Conservation (phyloP, 192 early-diverging fungal genomes). For the Lunasporangiospora selenospora region DNA sequence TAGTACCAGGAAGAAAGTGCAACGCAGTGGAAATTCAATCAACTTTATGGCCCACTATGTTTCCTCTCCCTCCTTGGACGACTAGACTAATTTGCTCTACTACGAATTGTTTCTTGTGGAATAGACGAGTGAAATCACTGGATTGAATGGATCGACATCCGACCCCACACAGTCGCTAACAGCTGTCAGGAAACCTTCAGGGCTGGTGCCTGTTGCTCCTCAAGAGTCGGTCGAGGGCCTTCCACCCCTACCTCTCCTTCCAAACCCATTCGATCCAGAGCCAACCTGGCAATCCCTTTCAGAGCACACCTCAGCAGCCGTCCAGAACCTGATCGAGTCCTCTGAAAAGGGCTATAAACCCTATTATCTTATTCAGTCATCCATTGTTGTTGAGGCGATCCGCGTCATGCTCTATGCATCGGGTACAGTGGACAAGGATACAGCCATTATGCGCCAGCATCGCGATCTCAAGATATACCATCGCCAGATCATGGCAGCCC, state of each 20-base stretch:
- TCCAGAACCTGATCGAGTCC: conserved; percentile 54
- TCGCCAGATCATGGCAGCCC: conserved; percentile 75
- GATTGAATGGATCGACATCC: too few species aligned
- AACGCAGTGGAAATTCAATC: too few species aligned
- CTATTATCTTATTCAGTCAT: conserved; percentile 64
- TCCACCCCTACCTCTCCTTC: conserved; percentile 34
- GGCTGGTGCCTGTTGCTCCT: conserved; percentile 27
- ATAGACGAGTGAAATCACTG: too few species aligned
- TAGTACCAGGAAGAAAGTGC: too few species aligned
- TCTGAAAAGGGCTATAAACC: conserved; percentile 62
- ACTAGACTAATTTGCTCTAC: too few species aligned
- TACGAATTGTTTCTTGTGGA: too few species aligned
- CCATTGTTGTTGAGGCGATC: conserved; percentile 73
- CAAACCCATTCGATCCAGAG: conserved; percentile 30
- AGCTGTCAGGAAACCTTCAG: conserved; percentile 39
- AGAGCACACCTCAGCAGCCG: conserved; percentile 52
- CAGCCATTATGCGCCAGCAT: conserved; percentile 68
- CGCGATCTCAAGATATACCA: conserved; percentile 71
- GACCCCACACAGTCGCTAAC: conserved; percentile 33
- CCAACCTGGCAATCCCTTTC: conserved; percentile 58
- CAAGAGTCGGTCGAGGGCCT: conserved; percentile 48
- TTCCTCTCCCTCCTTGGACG: too few species aligned
- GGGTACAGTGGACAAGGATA: conserved; percentile 71
- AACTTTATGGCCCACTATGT: too few species aligned
- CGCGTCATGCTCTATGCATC: conserved; percentile 85